Evolutionary conservation across 1,284 basidiomycete genomes (phyloP).

Genomic region (Cryptococcus floricola): DNA sequence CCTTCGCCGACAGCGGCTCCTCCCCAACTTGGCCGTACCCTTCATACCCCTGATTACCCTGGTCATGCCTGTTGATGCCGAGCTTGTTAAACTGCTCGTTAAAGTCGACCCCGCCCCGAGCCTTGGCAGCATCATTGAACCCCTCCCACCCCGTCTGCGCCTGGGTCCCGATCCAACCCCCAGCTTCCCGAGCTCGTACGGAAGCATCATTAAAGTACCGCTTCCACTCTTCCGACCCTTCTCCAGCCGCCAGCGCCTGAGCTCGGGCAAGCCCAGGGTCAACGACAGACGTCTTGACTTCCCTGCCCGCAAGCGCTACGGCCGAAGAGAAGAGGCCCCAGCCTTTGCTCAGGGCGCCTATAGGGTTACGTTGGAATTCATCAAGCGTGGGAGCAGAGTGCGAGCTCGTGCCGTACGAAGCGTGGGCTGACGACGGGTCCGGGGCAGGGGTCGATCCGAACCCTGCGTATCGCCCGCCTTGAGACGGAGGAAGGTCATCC

Average conservation of each 20-base stretch:
- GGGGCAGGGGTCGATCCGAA: slow-evolving; percentile 44
- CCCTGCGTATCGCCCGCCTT: slow-evolving; percentile 48
- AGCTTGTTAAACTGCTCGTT: slow-evolving; percentile 45
- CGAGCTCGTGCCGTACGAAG: slow-evolving; percentile 38
- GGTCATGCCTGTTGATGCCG: slow-evolving; percentile 22
- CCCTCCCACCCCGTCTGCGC: slow-evolving; percentile 44
- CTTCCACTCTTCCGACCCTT: slow-evolving; percentile 27
- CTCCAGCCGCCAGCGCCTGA: slow-evolving; percentile 21
- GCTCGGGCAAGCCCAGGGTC: slow-evolving; percentile 44
- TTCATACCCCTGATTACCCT: slow-evolving; percentile 10
- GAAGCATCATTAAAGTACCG: slow-evolving; percentile 26
- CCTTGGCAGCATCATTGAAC: slow-evolving; percentile 44
- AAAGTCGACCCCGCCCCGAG: slow-evolving; percentile 44
- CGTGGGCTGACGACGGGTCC: slow-evolving; percentile 24
- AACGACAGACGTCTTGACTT: slow-evolving; percentile 47
- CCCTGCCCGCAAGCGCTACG: slow-evolving; percentile 36
- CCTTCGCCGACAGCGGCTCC: slow-evolving; percentile 23
- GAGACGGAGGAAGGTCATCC: slow-evolving; percentile 46
- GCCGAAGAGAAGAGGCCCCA: slow-evolving; percentile 50
- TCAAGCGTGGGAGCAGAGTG: slow-evolving; percentile 44
- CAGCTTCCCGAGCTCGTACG: slow-evolving; percentile 30
- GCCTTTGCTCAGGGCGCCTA: slow-evolving; percentile 45
- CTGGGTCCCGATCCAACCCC: slow-evolving; percentile 32
- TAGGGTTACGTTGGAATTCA: slow-evolving; percentile 45
- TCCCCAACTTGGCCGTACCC: slow-evolving; percentile 31